phyloP scores from a whole-genome alignment of 2,329 filamentous ascomycete species.

The Microascus cirrosus region DNA sequence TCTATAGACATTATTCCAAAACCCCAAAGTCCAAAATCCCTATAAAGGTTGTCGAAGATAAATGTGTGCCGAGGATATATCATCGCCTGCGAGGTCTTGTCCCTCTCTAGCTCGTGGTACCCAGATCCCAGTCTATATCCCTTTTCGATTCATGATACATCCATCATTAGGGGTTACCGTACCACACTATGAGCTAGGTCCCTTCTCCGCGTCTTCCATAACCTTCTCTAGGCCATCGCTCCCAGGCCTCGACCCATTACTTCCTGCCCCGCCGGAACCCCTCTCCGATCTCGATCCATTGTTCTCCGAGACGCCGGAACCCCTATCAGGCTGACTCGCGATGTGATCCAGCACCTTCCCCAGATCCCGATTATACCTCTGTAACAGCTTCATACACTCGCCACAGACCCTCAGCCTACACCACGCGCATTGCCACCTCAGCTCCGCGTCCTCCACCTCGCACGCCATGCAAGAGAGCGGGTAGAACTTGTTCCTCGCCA shows the following conservation, averaged over 20 bases:
- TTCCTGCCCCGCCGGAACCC: neutral
- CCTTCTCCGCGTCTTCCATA: neutral
- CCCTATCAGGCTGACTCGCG: slow-evolving; percentile 6
- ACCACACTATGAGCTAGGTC: neutral
- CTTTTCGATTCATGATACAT: too few species aligned
- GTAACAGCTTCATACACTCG: slow-evolving; percentile 30
- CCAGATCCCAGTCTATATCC: too few species aligned
- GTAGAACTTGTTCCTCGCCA: slow-evolving; percentile 35
- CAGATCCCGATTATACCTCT: slow-evolving; percentile 29
- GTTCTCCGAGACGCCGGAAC: neutral
- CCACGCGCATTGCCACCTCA: slow-evolving; percentile 35
- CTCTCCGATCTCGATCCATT: slow-evolving; percentile 3
- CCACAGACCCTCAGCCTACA: slow-evolving; percentile 42
- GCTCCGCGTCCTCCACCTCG: slow-evolving; percentile 28
- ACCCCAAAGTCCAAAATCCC: neutral
- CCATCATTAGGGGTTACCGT: too few species aligned
- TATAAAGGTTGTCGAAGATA: neutral
- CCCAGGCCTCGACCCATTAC: neutral
- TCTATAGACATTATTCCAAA: neutral
- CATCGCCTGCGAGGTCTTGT: neutral
- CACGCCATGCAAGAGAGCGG: slow-evolving; percentile 44
- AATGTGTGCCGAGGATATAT: neutral
- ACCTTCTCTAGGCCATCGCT: slow-evolving; percentile 1
- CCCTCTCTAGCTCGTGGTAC: too few species aligned
- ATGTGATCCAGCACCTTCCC: slow-evolving; percentile 24